These are phyloP conservation scores for Microcyclospora tardicrescens DNA, from an alignment of 2,329 filamentous ascomycete species.

Conservation along the genomic window DNA sequence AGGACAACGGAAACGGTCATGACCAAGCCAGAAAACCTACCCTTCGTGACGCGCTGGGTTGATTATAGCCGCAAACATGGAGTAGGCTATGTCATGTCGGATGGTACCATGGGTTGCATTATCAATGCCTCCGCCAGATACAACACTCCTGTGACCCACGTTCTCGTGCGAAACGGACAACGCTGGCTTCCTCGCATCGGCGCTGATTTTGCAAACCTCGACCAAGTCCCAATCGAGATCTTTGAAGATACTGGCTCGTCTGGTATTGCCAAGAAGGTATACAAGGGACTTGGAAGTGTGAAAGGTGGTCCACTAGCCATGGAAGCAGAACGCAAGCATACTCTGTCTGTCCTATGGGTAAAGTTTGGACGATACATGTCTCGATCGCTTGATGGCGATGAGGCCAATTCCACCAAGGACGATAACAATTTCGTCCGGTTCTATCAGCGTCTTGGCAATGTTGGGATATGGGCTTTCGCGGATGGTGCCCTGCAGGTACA, in stretches of 20 bases:
- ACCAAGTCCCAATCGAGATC: slow-evolving; percentile 47
- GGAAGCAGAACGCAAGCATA: slow-evolving; percentile 38
- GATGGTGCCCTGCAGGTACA: slow-evolving; percentile 76
- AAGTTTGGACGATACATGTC: slow-evolving; percentile 61
- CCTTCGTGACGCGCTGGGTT: slow-evolving; percentile 62
- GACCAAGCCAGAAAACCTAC: slow-evolving; percentile 38
- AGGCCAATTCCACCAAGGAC: slow-evolving; percentile 30
- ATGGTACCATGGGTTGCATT: slow-evolving; percentile 63
- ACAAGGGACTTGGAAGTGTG: slow-evolving; percentile 33
- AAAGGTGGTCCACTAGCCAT: slow-evolving; percentile 18
- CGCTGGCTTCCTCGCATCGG: slow-evolving; percentile 42
- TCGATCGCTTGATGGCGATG: slow-evolving; percentile 31
- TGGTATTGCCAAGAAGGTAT: slow-evolving; percentile 47
- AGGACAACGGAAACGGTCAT: background rate
- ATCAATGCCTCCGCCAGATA: slow-evolving; percentile 32
- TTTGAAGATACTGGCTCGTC: slow-evolving; percentile 57
- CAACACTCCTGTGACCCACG: slow-evolving; percentile 54
- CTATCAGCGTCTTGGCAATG: slow-evolving; percentile 68
- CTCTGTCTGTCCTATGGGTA: slow-evolving; percentile 48
- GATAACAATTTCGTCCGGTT: slow-evolving; percentile 54
- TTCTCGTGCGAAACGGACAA: slow-evolving; percentile 60
- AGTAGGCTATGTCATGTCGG: slow-evolving; percentile 69
- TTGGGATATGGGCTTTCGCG: slow-evolving; percentile 69
- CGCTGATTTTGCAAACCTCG: slow-evolving; percentile 48
- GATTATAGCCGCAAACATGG: slow-evolving; percentile 83